These are phyloP conservation scores for Vanderwaltozyma yarrowii DNA, from an alignment of 805 yeast genomes.

Conservation along the genomic window DNA sequence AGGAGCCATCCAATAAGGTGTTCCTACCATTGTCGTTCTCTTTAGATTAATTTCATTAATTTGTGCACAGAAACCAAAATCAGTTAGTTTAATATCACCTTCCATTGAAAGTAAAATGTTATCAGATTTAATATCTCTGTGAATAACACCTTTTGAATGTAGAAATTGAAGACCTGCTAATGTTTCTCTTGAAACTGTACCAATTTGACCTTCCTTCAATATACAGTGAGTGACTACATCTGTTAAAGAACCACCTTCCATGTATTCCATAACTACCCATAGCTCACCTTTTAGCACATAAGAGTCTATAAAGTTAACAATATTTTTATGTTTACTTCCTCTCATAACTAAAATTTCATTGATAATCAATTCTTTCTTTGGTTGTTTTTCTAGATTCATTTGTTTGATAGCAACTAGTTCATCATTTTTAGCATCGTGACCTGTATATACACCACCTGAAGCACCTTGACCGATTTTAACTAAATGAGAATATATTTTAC, in stretches of 20 bases:
- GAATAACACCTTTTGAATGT: conserved; percentile 87
- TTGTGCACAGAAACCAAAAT: conserved; percentile 95
- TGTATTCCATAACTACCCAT: conserved; percentile 98
- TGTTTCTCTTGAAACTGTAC: conserved; percentile 89
- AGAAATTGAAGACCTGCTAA: conserved; percentile 75
- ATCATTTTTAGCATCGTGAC: conserved; percentile 48
- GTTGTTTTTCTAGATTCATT: conserved; percentile 90
- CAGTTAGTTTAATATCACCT: conserved; percentile 91
- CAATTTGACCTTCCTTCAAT: conserved; percentile 90
- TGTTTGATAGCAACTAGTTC: conserved; percentile 86
- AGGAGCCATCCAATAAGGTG: conserved; percentile 99
- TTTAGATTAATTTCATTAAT: conserved; percentile 70
- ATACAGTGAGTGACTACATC: conserved; percentile 86
- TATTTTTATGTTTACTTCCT: conserved; percentile 79
- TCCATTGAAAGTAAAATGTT: conserved; percentile 72
- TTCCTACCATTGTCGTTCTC: conserved; percentile 97
- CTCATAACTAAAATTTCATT: conserved; percentile 95
- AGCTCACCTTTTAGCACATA: conserved; percentile 66
- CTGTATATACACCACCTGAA: conserved; percentile 92
- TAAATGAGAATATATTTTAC: conserved; percentile 52
- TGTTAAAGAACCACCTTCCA: conserved; percentile 97
- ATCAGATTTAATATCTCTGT: conserved; percentile 92
- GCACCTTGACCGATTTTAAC: conserved; percentile 97
- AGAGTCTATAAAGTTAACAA: conserved; percentile 88
- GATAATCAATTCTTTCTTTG: conserved; percentile 87